Base-by-base conservation (phyloP, 2,329 filamentous ascomycete species). In the Cladosporium oxysporum region DNA sequence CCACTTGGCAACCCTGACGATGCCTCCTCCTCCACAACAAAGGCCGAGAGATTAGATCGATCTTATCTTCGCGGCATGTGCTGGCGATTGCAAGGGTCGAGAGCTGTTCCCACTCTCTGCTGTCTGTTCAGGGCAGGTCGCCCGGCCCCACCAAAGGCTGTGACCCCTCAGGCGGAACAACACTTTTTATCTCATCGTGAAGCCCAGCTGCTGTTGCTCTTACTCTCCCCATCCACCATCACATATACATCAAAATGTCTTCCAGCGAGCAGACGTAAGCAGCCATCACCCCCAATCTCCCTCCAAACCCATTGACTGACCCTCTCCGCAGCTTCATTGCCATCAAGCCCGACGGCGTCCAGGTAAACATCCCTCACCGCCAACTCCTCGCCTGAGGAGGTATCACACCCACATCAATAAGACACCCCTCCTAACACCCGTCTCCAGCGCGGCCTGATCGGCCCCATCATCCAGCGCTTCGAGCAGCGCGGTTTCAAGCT, bases 401-500 rank as follows among this genome's bases (percentile, higher is more conserved):
- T 7, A 18, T 11, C 60, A 33, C 47, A 55, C 35, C 33, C 52
- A 65, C 58, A 55, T n/a, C 35, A 14, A 35, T 21, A 58, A 21
- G 11, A 58, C 49, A 23, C 55, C 67, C 70, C 23, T 18, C 52
- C 61, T 63, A 57, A 63, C 64, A 73, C 65, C 33, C 16, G 26
- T 8, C 28, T 31, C 47, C 79, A 97, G 93, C 94, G 95, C 85
- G 95, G 95, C 85, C 92, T 99, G 79, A 84, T 99, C 83, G 95
- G 94, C 81, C 91, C 92, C 85, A 99, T 99, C 89, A 91, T 99
- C 88, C 88, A 87, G 80, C 93, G 95, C 85, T 99, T 99, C 84
- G 95, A 99, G 92, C 89, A 89, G 85, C 92, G 94, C 79, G 95
- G 93, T 85, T 98, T 91, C 91, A 98, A 98, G 90, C 93, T 99